phyloP scores from a whole-genome alignment of 1,139 yeast species.

The Hyphopichia burtonii region DNA sequence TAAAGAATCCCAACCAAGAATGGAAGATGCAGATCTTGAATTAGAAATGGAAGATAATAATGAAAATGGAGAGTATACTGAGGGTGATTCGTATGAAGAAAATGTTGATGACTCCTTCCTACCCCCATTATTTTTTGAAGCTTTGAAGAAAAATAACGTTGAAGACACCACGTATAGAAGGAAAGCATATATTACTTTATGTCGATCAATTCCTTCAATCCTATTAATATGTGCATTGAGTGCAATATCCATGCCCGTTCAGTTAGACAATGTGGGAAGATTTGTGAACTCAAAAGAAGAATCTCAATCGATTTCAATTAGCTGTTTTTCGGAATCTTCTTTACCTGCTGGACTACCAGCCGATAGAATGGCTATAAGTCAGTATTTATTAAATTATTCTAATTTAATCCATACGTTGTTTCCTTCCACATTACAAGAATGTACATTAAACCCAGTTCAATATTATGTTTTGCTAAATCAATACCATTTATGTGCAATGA shows the following conservation, averaged over 20 bases:
- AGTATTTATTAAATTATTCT: constrained; percentile 24
- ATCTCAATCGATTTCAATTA: constrained; percentile 17
- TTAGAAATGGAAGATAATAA: not conserved
- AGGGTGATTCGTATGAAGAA: not conserved
- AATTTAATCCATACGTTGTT: constrained; percentile 20
- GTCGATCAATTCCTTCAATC: constrained; percentile 28
- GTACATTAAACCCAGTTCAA: constrained; percentile 24
- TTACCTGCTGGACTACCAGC: constrained; percentile 15
- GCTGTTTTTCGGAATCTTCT: constrained; percentile 15
- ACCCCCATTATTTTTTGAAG: constrained; percentile 12
- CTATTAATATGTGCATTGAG: constrained; percentile 36
- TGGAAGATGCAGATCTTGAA: not conserved
- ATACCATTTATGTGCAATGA: constrained; percentile 34
- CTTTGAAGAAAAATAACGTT: constrained; percentile 12
- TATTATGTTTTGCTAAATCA: constrained; percentile 34
- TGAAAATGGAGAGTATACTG: not conserved
- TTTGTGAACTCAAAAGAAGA: constrained; percentile 31
- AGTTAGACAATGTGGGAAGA: constrained; percentile 31
- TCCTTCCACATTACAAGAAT: constrained; percentile 21
- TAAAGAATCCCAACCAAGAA: not conserved
- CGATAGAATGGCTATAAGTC: constrained; percentile 24
- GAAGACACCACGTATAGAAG: constrained; percentile 19
- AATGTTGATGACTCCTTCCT: not conserved
- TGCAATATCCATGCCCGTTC: constrained; percentile 29
- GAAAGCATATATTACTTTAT: constrained; percentile 20